Evolutionary conservation across 2,329 filamentous ascomycete species (phyloP).

Genomic region (Fusarium chuoi): DNA sequence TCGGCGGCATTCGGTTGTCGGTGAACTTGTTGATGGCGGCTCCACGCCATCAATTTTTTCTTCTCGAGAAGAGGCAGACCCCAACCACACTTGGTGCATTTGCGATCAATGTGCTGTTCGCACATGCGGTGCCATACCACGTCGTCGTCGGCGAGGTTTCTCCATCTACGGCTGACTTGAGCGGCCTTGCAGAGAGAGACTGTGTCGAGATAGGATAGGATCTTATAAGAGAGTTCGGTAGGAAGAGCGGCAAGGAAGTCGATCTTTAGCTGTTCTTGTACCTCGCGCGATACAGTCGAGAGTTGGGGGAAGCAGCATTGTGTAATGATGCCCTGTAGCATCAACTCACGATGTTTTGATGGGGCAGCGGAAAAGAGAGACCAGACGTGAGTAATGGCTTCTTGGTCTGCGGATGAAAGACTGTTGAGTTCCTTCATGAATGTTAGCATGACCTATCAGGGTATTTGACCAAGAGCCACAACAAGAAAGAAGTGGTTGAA

Average conservation of each 20-base stretch:
- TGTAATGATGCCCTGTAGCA: constrained; percentile 94
- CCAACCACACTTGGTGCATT: constrained; percentile 96
- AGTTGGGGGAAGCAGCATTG: constrained; percentile 98
- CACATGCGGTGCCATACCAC: constrained; percentile 98
- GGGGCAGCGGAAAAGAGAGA: constrained; percentile 96
- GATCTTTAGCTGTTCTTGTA: constrained; percentile 95
- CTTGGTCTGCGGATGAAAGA: constrained; percentile 85
- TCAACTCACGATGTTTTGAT: constrained; percentile 91
- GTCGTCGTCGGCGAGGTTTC: constrained; percentile 92
- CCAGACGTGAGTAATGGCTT: constrained; percentile 97
- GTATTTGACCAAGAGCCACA: background rate
- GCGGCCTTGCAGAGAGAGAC: constrained; percentile 95
- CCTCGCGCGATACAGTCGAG: constrained; percentile 88
- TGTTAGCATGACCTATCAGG: background rate
- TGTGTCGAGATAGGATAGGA: constrained; percentile 92
- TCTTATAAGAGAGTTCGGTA: constrained; percentile 90
- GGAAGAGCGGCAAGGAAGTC: constrained; percentile 93
- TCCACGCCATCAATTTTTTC: constrained; percentile 87
- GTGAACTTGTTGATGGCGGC: constrained; percentile 79
- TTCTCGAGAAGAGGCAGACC: constrained; percentile 89
- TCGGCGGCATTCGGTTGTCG: constrained; percentile 47
- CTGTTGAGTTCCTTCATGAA: constrained; percentile 76
- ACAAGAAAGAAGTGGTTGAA: background rate
- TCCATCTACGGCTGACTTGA: constrained; percentile 91
- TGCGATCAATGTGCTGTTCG: constrained; percentile 93